Evolutionary conservation across 2,329 filamentous ascomycete species (phyloP).

Genomic region (Scedosporium dehoogii): DNA sequence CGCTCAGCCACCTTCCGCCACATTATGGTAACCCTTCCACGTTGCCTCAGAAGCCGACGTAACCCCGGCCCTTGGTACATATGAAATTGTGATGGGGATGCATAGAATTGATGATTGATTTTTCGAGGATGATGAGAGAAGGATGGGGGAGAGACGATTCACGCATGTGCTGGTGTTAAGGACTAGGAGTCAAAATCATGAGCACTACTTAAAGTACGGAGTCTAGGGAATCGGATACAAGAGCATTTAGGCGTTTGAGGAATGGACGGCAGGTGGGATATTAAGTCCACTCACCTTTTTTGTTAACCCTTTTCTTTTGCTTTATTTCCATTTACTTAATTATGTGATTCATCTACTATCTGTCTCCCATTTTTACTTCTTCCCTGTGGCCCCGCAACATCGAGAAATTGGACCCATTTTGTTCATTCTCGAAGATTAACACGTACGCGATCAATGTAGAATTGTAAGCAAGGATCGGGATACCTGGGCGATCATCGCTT

Average conservation of each 20-base stretch:
- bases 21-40: slow-evolving; percentile 51
- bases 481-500: too few relatives aligned
- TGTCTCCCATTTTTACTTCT: background rate
- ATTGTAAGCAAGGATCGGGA: too few relatives aligned
- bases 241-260: slow-evolving; percentile 5
- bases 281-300: background rate
- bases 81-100: background rate
- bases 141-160: background rate
- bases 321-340: background rate
- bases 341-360: background rate
- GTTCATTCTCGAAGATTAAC: too few relatives aligned
- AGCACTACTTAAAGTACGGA: background rate
- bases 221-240: background rate
- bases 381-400: background rate
- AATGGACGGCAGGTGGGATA: background rate
- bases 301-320: background rate
- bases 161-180: slow-evolving; percentile 5
- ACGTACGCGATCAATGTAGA: too few relatives aligned
- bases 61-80: background rate
- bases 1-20: slow-evolving; percentile 41
- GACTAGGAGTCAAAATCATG: slow-evolving; percentile 1
- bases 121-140: background rate
- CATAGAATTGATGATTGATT: background rate
- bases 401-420: too few relatives aligned
- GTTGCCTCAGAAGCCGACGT: slow-evolving; percentile 45